Conservation (phyloP, 2,329 filamentous ascomycete species). For the Aspergillus sp. region DNA sequence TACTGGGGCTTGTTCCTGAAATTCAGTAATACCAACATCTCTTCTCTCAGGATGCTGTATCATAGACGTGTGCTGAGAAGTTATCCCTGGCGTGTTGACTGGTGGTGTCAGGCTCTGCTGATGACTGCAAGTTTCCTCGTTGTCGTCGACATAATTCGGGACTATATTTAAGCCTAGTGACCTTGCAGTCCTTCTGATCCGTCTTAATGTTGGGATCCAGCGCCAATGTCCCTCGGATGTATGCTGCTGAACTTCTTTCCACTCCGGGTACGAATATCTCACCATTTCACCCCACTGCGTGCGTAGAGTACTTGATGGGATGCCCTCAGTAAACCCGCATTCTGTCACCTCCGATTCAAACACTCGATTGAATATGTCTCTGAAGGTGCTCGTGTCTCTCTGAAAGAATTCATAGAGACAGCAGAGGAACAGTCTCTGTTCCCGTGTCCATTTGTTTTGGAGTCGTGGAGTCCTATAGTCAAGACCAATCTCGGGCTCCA, state of each 20-base stretch:
- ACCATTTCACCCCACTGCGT: constrained; percentile 29
- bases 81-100: no score
- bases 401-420: constrained; percentile 29
- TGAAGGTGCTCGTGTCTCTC: constrained; percentile 8
- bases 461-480: neutral
- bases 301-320: constrained; percentile 14
- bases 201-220: constrained; percentile 18
- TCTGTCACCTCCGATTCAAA: constrained; percentile 25
- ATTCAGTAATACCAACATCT: neutral
- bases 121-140: constrained; percentile 11
- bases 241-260: constrained; percentile 25
- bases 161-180: constrained; percentile 4
- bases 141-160: constrained; percentile 16
- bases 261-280: constrained; percentile 20
- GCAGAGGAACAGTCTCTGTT: constrained; percentile 26
- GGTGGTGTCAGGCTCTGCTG: neutral
- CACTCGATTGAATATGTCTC: constrained; percentile 28
- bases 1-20: neutral
- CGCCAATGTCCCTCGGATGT: constrained; percentile 18
- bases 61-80: neutral
- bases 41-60: neutral
- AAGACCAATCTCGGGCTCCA: neutral
- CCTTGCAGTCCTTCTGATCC: constrained; percentile 17
- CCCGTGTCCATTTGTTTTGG: constrained; percentile 20
- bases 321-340: constrained; percentile 19